Evolutionary conservation across 2,329 filamentous ascomycete genomes (phyloP).

Genomic region (Alternaria longipes): DNA sequence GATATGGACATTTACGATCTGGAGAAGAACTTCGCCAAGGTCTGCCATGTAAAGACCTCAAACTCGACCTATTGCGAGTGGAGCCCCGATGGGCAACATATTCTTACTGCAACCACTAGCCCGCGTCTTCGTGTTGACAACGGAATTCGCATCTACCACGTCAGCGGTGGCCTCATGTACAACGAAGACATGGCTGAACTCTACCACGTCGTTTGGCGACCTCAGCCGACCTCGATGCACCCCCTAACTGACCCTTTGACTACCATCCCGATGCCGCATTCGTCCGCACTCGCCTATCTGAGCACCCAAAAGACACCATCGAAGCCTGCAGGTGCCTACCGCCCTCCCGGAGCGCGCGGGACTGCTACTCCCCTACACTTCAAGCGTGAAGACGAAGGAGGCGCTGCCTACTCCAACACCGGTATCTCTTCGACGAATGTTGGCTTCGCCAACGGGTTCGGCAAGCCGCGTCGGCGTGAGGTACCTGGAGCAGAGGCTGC

Average conservation of each 20-base stretch:
- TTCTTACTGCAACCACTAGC: constrained; percentile 97
- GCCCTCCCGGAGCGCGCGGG: constrained; percentile 91
- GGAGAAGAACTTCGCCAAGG: constrained; percentile 90
- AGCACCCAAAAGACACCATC: constrained; percentile 91
- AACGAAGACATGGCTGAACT: constrained; percentile 94
- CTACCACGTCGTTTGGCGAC: constrained; percentile 88
- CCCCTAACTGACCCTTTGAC: constrained; percentile 75
- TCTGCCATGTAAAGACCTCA: constrained; percentile 92
- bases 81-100: constrained; percentile 94
- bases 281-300: constrained; percentile 83
- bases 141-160: constrained; percentile 93
- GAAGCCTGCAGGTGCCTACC: constrained; percentile 96
- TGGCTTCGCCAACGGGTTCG: constrained; percentile 78
- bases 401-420: constrained; percentile 85
- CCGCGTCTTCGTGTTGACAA: constrained; percentile 96
- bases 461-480: constrained; percentile 73
- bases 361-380: constrained; percentile 90
- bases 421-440: constrained; percentile 71
- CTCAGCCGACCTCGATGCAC: constrained; percentile 70
- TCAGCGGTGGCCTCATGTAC: constrained; percentile 89
- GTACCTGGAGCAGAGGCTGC: constrained; percentile 87
- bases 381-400: constrained; percentile 97
- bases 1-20: constrained; percentile 98
- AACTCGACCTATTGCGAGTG: constrained; percentile 97
- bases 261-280: constrained; percentile 78